phyloP scores from a whole-genome alignment of 441 rosid genomes.

The Jatropha podagrica region DNA sequence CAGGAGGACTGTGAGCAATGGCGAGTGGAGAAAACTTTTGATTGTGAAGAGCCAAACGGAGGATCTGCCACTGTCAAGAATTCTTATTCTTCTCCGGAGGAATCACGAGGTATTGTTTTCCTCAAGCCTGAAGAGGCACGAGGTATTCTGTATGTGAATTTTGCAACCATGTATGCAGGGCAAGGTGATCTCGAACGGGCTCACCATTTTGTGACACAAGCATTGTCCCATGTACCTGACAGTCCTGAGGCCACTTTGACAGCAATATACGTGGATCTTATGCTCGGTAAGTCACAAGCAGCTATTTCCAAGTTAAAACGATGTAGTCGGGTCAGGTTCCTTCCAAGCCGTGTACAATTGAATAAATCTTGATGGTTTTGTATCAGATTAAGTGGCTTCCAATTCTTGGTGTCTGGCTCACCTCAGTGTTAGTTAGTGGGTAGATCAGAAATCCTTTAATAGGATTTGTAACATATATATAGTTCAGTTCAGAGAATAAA shows the following conservation, averaged over 20 bases:
- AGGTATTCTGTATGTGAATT: conserved; percentile 72
- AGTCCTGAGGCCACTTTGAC: conserved; percentile 73
- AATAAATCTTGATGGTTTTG: conserved; percentile 42
- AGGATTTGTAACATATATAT: conserved; percentile 79
- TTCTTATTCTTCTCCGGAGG: conserved; percentile 36
- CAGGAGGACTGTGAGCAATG: conserved; percentile 71
- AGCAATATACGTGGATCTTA: conserved; percentile 70
- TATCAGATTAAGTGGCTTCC: conserved; percentile 23
- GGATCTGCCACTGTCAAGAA: conserved; percentile 37
- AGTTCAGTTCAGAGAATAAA: conserved; percentile 54
- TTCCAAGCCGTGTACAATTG: conserved; percentile 47
- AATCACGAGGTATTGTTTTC: conserved; percentile 37
- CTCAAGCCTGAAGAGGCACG: conserved; percentile 88
- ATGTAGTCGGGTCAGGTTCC: conserved; percentile 64
- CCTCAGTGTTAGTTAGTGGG: conserved; percentile 45
- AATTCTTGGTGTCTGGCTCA: conserved; percentile 31
- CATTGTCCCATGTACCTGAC: conserved; percentile 55
- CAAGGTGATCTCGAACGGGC: conserved; percentile 80
- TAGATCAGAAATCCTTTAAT: conserved; percentile 56
- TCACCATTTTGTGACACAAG: conserved; percentile 47
- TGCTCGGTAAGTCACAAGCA: conserved; percentile 71
- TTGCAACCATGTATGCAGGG: conserved; percentile 62
- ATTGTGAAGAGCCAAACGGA: conserved; percentile 63
- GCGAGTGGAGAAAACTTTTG: conserved; percentile 49
- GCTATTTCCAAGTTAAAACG: conserved; percentile 77